These are phyloP conservation scores for Fusarium sp. DNA, from an alignment of 2,329 filamentous ascomycete genomes.

Conservation along the genomic window DNA sequence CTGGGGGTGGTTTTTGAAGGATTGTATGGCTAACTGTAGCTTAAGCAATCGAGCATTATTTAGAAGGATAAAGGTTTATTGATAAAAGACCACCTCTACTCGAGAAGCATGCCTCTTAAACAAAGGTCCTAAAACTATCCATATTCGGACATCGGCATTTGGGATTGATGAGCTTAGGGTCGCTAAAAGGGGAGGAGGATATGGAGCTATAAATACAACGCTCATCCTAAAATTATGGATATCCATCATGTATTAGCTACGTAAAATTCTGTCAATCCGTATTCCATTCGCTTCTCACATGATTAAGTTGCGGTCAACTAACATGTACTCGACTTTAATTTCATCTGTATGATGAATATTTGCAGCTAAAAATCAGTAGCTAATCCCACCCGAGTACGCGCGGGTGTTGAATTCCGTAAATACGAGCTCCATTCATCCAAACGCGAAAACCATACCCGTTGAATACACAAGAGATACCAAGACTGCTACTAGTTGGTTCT, in stretches of 20 bases:
- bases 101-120: background rate
- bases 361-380: background rate
- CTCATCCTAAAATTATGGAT: constrained; percentile 28
- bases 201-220: constrained; percentile 34
- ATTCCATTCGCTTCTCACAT: constrained; percentile 14
- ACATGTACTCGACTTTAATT: constrained; percentile 1
- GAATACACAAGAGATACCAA: constrained; percentile 1
- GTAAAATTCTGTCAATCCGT: constrained; percentile 19
- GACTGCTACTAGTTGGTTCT: constrained; percentile 5
- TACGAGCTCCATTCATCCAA: constrained; percentile 5
- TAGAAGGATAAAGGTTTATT: background rate
- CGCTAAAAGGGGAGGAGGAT: constrained; percentile 30
- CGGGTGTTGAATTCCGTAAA: background rate
- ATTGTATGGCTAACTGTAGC: constrained; percentile 1
- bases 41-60: background rate
- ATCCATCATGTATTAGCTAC: constrained; percentile 3
- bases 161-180: constrained; percentile 26
- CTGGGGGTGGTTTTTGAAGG: background rate
- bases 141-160: constrained; percentile 28
- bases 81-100: background rate
- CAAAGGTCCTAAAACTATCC: constrained; percentile 11
- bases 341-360: background rate
- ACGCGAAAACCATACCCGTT: constrained; percentile 19
- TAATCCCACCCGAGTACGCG: background rate
- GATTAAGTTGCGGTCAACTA: constrained; percentile 16